Conservation (phyloP, 345 rosid species). For the Tarenaya hassleriana region DNA sequence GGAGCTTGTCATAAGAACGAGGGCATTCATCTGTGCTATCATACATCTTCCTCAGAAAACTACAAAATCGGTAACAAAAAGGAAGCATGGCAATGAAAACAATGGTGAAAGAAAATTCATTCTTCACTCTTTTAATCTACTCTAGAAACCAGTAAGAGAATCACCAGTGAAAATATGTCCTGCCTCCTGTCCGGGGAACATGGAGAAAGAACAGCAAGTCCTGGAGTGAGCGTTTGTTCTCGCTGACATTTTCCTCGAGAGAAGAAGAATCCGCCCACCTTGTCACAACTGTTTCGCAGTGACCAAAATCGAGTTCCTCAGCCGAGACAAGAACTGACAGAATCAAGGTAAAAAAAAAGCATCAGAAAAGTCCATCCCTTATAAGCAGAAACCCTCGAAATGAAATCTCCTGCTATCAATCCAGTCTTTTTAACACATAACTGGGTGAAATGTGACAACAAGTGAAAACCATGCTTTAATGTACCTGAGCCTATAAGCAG, state of each 20-base stretch:
- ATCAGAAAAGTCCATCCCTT: background rate
- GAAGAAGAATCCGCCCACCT: conserved; percentile 55
- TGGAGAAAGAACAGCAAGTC: conserved; percentile 90
- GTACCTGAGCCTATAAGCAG: conserved; percentile 47
- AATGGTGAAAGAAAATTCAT: conserved; percentile 1
- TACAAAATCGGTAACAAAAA: conserved; percentile 29
- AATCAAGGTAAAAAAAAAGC: conserved; percentile 11
- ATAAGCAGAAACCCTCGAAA: background rate
- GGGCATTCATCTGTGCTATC: conserved; percentile 69
- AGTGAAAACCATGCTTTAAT: conserved; percentile 1
- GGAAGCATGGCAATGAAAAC: conserved; percentile 15
- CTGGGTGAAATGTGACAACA: too few species aligned
- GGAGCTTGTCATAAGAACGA: conserved; percentile 86
- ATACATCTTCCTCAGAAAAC: conserved; percentile 83
- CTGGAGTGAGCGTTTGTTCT: conserved; percentile 54
- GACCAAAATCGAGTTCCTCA: conserved; percentile 37
- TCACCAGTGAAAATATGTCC: conserved; percentile 90
- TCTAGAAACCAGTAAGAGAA: background rate
- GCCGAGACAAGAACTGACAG: conserved; percentile 40
- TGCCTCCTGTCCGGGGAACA: conserved; percentile 95
- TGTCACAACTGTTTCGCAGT: conserved; percentile 61
- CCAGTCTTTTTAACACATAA: too few species aligned
- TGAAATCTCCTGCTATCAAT: too few species aligned
- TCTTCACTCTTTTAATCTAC: background rate
- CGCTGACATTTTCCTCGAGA: conserved; percentile 40